Evolutionary conservation across 2,329 filamentous ascomycete species (phyloP), one percentile per base, ranked within the genome.

Genomic region (Magnaporthiopsis incrustans): DNA sequence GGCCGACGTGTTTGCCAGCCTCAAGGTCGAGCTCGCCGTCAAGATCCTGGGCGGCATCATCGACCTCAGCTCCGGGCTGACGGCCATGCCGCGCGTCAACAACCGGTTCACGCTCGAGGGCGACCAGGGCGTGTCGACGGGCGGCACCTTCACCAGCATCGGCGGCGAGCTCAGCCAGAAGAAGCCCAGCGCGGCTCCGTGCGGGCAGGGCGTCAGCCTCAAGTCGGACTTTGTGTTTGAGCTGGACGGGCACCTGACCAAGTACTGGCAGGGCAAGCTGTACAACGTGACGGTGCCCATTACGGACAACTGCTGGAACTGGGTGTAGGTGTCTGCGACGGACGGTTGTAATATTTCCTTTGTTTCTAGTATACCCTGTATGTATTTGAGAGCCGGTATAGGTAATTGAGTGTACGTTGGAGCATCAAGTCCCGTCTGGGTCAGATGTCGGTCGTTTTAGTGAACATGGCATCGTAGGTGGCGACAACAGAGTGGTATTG

Each of bases 211-310:
- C 57, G 64, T 72, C 35, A 64, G 66, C 11, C 50, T 73, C 60
- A 64, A 66, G 33, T 71, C 69, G 18, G 70, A 72, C 57, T 73
- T 73, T 62, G 61, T 65, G 59, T 73, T 73, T 8, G 67, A 63
- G 53, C 66, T 73, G 25, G 53, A 68, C 15, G 71, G 68, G 2
- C 69, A 67, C 27, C 68, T 71, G 7, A 73, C 71, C 8, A 66
- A 73, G 67, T 71, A 70, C 65, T 73, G 69, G 68, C 66, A 62
- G 44, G 65, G 64, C 62, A 68, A 67, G 33, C 63, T 73, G 1
- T 72, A 71, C 63, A 69, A 59, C 38, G 67, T 71, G 2, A 65
- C 66, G 11, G 67, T 72, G 4, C 70, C 71, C 2, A 69, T 73
- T 57, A 70, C 67, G 1, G 65, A 70, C 44, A 62, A 70, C 65